These are phyloP conservation scores for Starmerella apis DNA, from an alignment of 805 yeast genomes.

Conservation along the genomic window DNA sequence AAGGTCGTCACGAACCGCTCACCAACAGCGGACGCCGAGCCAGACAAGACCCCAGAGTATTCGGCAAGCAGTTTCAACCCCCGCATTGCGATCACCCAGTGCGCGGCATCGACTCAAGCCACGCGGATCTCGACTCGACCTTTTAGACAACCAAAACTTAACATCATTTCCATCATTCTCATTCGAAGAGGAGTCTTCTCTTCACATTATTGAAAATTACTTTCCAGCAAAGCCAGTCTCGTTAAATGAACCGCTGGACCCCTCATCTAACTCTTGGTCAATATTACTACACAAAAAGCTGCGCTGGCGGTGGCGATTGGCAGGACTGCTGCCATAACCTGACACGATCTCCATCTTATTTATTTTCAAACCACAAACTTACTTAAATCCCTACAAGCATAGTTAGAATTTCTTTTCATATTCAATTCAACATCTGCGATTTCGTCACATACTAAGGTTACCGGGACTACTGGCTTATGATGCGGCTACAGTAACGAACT, in stretches of 20 bases:
- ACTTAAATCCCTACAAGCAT: too few relatives aligned
- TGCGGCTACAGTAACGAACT: too few relatives aligned
- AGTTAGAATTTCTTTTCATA: too few relatives aligned
- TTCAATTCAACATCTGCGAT: too few relatives aligned
- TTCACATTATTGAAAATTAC: constrained; percentile 28
- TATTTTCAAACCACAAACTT: background rate
- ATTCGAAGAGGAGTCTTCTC: constrained; percentile 13
- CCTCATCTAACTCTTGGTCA: constrained; percentile 22
- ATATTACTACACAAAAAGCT: constrained; percentile 31
- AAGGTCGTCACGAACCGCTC: background rate
- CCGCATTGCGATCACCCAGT: constrained; percentile 9
- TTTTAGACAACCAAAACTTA: constrained; percentile 33
- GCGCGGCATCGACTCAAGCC: constrained; percentile 16
- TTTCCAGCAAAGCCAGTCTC: constrained; percentile 21
- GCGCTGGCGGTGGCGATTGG: constrained; percentile 45
- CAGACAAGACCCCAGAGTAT: background rate
- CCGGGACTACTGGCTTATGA: too few relatives aligned
- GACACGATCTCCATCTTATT: background rate
- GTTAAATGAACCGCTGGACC: background rate
- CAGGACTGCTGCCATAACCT: constrained; percentile 37
- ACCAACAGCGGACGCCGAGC: background rate
- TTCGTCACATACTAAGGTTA: too few relatives aligned
- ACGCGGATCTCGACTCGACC: constrained; percentile 32
- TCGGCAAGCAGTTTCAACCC: constrained; percentile 14
- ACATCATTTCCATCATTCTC: constrained; percentile 31